Conservation (phyloP, 805 yeast genomes). For the Kuraishia floccosa region DNA sequence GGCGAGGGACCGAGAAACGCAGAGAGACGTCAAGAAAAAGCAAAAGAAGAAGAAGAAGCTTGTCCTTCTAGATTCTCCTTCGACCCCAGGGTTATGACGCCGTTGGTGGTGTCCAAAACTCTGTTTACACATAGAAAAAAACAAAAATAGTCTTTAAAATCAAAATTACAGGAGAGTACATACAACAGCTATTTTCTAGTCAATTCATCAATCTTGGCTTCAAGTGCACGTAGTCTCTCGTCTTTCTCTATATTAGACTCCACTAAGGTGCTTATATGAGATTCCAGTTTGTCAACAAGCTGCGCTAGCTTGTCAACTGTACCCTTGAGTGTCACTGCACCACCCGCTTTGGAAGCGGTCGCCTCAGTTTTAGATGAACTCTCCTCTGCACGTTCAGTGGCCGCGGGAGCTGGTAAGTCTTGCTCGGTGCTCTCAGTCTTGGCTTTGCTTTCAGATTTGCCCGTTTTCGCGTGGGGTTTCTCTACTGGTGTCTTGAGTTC, state of each 20-base stretch:
- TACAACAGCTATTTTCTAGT: constrained; percentile 28
- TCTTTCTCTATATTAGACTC: constrained; percentile 55
- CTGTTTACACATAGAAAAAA: not conserved
- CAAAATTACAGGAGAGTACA: constrained; percentile 1
- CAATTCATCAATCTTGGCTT: constrained; percentile 47
- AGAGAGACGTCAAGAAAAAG: constrained; percentile 12
- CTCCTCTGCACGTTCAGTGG: constrained; percentile 7
- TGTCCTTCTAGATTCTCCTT: no score
- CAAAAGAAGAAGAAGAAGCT: constrained; percentile 39
- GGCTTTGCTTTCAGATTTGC: constrained; percentile 2
- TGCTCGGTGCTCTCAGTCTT: constrained; percentile 6
- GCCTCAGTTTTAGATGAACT: constrained; percentile 5
- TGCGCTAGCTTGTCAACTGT: constrained; percentile 57
- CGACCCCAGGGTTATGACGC: not conserved
- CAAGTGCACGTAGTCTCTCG: constrained; percentile 43
- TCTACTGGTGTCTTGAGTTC: constrained; percentile 2
- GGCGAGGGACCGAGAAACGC: constrained; percentile 35
- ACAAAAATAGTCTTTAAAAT: not conserved
- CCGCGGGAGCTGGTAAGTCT: constrained; percentile 6
- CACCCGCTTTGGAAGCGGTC: constrained; percentile 13
- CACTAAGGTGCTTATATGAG: constrained; percentile 37
- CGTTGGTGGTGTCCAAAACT: not conserved
- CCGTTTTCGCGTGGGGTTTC: constrained; percentile 7
- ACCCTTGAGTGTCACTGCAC: constrained; percentile 57
- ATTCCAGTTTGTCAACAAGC: constrained; percentile 47